A percentile compares a stretch with the other conserved stretches of the same genome.
phyloP scores from a whole-genome alignment of 2,329 filamentous ascomycete species.

The Pleurostoma richardsiae region DNA sequence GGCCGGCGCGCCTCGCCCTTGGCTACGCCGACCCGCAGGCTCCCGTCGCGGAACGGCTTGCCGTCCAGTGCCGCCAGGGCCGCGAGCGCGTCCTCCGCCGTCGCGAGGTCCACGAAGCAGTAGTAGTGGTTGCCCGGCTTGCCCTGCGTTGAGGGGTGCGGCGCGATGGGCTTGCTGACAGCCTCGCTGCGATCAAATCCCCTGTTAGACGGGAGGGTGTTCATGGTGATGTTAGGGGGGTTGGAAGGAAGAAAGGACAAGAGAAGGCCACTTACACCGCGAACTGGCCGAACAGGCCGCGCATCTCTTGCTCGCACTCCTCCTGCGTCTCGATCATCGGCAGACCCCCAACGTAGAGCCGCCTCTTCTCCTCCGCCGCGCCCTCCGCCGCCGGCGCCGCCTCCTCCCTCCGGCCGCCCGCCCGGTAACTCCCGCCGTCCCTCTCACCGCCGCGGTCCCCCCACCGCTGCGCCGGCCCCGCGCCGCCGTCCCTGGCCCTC shows the following conservation, averaged over 20 bases:
- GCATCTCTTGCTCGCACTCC: conserved; percentile 39
- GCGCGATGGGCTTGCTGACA: conserved; percentile 51
- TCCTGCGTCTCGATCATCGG: conserved; percentile 42
- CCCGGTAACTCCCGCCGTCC: not conserved
- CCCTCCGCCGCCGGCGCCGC: conserved; percentile 3
- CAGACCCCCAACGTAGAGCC: conserved; percentile 47
- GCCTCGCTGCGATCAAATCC: conserved; percentile 16
- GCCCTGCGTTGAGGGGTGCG: conserved; percentile 47
- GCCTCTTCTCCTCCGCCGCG: not conserved
- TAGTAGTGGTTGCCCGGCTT: conserved; percentile 54
- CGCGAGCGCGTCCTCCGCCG: conserved; percentile 44
- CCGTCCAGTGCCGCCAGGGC: conserved; percentile 41
- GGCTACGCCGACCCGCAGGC: not conserved
- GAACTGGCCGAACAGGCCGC: conserved; percentile 39
- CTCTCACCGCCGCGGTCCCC: not conserved
- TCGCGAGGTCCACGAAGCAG: conserved; percentile 60
- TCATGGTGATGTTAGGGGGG: not conserved
- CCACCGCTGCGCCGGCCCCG: not conserved
- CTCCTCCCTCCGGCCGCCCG: conserved; percentile 10
- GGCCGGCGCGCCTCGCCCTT: not conserved
- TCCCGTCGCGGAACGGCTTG: not conserved
- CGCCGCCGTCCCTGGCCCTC: not conserved
- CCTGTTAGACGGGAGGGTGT: not conserved
- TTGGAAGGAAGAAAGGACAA: not conserved
- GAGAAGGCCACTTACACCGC: conserved; percentile 26